phyloP scores from a whole-genome alignment of 2,329 filamentous ascomycete genomes.

The Chaetomium olivaceum region DNA sequence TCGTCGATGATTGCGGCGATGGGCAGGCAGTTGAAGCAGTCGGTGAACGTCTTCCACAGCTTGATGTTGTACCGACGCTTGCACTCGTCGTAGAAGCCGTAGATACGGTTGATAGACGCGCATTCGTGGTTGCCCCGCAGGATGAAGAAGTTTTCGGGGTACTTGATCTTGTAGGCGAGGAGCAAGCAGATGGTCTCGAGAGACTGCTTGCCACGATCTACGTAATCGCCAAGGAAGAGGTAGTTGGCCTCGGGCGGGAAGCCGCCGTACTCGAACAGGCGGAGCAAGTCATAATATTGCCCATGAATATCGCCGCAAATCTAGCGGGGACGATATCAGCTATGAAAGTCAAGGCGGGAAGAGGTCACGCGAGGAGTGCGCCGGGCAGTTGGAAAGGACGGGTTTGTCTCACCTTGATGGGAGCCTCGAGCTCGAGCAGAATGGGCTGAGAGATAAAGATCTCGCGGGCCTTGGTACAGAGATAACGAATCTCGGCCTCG shows the following conservation, averaged over 20 bases:
- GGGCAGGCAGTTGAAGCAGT: conserved; percentile 98
- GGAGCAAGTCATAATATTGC: conserved; percentile 97
- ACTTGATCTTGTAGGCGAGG: conserved; percentile 99
- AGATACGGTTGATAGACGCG: conserved; percentile 97
- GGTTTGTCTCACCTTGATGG: conserved; percentile 79
- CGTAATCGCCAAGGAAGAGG: conserved; percentile 98
- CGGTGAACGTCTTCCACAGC: conserved; percentile 99
- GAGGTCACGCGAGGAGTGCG: conserved; percentile 16
- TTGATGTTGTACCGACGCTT: conserved; percentile 99
- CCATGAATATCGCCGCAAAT: conserved; percentile 99
- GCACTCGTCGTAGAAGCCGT: conserved; percentile 99
- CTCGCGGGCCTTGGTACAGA: conserved; percentile 98
- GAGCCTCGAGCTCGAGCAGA: conserved; percentile 93
- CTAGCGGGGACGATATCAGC: conserved; percentile 49
- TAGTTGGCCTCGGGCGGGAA: conserved; percentile 99
- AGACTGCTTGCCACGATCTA: conserved; percentile 98
- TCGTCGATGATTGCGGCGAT: conserved; percentile 99
- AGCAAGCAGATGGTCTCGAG: conserved; percentile 97
- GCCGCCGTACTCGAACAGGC: conserved; percentile 96
- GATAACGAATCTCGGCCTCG: conserved; percentile 92
- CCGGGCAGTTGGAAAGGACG: conserved; percentile 2
- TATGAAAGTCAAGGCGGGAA: conserved; percentile 18
- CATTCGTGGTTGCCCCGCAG: conserved; percentile 98
- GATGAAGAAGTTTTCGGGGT: conserved; percentile 99
- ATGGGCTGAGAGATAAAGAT: conserved; percentile 99